These are phyloP conservation scores for Pleurotus tuber-regium DNA, from an alignment of 768 basidiomycete species.

Conservation along the genomic window DNA sequence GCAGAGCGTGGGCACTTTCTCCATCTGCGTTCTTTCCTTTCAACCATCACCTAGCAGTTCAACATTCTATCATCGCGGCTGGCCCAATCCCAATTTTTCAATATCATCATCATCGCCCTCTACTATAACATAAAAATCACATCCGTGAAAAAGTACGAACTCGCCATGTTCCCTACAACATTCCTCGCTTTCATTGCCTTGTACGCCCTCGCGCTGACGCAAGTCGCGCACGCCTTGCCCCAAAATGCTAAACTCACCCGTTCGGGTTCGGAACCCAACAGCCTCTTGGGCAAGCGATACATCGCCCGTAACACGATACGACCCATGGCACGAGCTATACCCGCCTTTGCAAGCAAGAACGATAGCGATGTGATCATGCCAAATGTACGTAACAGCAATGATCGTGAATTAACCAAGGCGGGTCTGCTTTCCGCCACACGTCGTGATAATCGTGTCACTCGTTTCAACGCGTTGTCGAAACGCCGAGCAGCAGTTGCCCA, in stretches of 20 bases:
- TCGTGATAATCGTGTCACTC: not conserved
- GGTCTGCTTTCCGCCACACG: not conserved
- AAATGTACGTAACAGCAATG: not conserved
- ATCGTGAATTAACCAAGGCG: not conserved
- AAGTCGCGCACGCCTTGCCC: not conserved
- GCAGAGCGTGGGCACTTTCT: too few species aligned
- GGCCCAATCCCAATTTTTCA: not conserved
- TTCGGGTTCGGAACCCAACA: not conserved
- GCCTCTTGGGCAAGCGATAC: conserved; percentile 4
- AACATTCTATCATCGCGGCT: not conserved
- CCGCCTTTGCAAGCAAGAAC: not conserved
- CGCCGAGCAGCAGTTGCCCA: not conserved
- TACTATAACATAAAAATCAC: not conserved
- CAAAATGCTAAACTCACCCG: not conserved
- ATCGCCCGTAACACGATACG: too few species aligned
- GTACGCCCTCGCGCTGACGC: not conserved
- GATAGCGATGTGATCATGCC: not conserved
- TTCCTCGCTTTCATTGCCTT: not conserved
- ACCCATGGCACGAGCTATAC: not conserved
- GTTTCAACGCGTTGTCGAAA: not conserved
- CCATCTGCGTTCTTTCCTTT: not conserved
- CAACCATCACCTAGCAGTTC: not conserved
- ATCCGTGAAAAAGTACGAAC: not conserved
- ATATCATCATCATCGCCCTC: not conserved
- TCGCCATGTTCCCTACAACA: not conserved